These are phyloP conservation scores for Blepharisma undulans DNA, from an alignment of 169 alveolate genomes.

Conservation along the genomic window DNA sequence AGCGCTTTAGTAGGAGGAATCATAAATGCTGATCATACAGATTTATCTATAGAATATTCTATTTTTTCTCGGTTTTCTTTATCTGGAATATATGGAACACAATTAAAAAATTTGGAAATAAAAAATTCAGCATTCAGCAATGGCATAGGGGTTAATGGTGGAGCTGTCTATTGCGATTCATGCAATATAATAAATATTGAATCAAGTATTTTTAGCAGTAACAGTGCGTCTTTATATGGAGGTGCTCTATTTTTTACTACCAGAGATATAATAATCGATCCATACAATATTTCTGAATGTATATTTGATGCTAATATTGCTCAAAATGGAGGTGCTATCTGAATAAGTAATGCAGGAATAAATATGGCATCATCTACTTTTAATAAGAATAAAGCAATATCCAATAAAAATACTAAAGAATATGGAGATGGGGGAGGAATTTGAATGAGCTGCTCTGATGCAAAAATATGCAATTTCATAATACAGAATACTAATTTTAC, in stretches of 20 bases:
- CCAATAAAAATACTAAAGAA: too few relatives aligned
- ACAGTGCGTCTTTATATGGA: background rate
- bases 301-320: background rate
- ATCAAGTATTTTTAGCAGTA: background rate
- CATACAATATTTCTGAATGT: background rate
- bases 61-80: background rate
- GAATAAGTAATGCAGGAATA: background rate
- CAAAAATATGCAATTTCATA: background rate
- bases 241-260: background rate
- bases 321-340: background rate
- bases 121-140: background rate
- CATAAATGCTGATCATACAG: background rate
- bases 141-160: background rate
- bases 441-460: background rate
- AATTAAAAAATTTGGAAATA: background rate
- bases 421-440: background rate
- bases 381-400: background rate
- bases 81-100: background rate
- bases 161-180: background rate
- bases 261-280: too few relatives aligned
- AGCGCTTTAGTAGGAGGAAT: background rate
- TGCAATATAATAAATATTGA: background rate
- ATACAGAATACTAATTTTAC: background rate
- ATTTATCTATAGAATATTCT: background rate
- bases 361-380: background rate